A percentile compares a stretch with the other conserved stretches of the same genome.
Evolutionary conservation across 345 rosid genomes (phyloP).

Genomic region (Citrus sp.): DNA sequence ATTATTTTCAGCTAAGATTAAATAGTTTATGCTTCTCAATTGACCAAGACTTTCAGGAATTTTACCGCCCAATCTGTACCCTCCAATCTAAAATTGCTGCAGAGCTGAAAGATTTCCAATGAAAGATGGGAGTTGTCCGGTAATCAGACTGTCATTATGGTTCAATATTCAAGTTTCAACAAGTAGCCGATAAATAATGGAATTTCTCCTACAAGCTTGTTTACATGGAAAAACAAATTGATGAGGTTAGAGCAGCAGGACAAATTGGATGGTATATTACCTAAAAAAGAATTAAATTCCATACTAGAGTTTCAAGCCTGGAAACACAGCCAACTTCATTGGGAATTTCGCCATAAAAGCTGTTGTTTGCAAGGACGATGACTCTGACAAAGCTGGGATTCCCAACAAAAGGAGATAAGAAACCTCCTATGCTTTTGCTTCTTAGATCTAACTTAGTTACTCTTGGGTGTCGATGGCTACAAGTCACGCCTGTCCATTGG

Average conservation of each 20-base stretch:
- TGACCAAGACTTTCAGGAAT: too few relatives aligned
- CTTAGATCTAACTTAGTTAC: too few relatives aligned
- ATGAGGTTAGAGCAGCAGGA: background rate
- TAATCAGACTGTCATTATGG: background rate
- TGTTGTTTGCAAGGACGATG: too few relatives aligned
- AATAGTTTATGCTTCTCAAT: too few relatives aligned
- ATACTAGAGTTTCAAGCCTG: background rate
- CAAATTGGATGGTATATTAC: background rate
- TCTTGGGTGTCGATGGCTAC: background rate
- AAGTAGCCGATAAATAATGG: background rate
- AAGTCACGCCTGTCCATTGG: background rate
- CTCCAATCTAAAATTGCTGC: too few relatives aligned
- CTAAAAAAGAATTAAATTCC: background rate
- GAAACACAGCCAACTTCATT: too few relatives aligned
- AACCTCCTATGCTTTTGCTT: too few relatives aligned
- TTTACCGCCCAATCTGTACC: fast-evolving
- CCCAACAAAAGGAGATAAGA: too few relatives aligned
- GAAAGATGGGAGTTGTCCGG: background rate
- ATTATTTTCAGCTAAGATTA: too few relatives aligned
- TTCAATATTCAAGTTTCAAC: background rate
- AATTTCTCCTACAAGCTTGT: background rate
- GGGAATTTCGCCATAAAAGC: too few relatives aligned
- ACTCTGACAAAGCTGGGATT: too few relatives aligned
- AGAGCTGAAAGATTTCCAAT: background rate
- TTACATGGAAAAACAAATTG: background rate